Base-by-base conservation (phyloP, 371 early-diverging fungal genomes). In the Rhizopus stolonifer region DNA sequence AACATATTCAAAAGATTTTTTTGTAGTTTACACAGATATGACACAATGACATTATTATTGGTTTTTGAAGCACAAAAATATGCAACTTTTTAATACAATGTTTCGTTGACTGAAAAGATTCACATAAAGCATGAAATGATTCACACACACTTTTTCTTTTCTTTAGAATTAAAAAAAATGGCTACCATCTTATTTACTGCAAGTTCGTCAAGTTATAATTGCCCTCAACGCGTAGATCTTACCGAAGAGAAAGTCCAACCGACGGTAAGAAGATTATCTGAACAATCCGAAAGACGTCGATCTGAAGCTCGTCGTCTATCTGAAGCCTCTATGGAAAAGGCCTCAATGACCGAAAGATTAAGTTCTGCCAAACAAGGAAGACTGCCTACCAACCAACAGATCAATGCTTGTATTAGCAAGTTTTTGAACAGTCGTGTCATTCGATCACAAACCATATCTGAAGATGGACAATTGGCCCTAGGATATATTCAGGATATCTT, bases 361-460 rank as follows among this genome's bases (percentile, higher is more conserved):
- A 79, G 24, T 81, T 0, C 21, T 83, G 17, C 49, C n/a, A n/a
- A 40, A 10, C 48, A 75, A 24, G 86, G 86, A 2, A 80, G 79
- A 43, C 56, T 86, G 18, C 86, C 86, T n/a, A 82, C 72, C 38
- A 86, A 86, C 39, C 72, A 72, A 0, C 82, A 86, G 51, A 40
- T 58, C 18, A 25, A 34, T 25, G 5, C 22, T 2, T 26, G 31
- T 32, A 58, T 52, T 2, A 29, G 47, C 13, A 26, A 39, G 0
- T 18, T 58, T 11, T 25, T 52, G 22, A 32, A 32, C 15, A 58
- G 59, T 25, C 13, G 17, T 10, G 22, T 45, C 1, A 58, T 58
- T 17, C 23, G 13, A 1, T 21, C 9, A 6, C 67, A 69, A 36
- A 50, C 65, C 52, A 69, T 81, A 60, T 75, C 77, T 1, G 52